Conservation (phyloP, 257 asterid genomes). For the Solanum gracilifrons region DNA sequence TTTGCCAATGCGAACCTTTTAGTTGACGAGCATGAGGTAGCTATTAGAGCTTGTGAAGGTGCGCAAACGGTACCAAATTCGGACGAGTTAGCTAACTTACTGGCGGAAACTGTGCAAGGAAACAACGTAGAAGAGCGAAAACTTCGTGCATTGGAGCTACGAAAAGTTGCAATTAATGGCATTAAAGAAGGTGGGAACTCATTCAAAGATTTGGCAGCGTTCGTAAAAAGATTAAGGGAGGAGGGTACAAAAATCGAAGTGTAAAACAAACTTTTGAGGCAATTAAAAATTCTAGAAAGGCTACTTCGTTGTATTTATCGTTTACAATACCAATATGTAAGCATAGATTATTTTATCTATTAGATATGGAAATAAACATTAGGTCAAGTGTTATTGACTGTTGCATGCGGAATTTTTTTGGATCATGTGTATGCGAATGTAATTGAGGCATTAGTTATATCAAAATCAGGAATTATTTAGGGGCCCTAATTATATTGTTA, state of each 20-base stretch:
- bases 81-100: conserved; percentile 15
- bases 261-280: not conserved
- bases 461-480: not conserved
- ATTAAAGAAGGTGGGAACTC: conserved; percentile 45
- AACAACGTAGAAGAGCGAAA: conserved; percentile 16
- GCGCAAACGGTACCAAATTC: conserved; percentile 28
- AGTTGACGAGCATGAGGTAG: conserved; percentile 48
- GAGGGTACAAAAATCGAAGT: not conserved
- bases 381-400: no score
- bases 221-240: conserved; percentile 14
- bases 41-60: conserved; percentile 55
- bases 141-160: not conserved
- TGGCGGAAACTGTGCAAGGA: conserved; percentile 23
- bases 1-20: conserved; percentile 42
- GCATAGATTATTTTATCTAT: not conserved
- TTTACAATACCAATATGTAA: not conserved
- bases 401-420: not conserved
- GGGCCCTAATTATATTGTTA: not conserved
- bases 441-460: not conserved
- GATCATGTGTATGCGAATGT: not conserved
- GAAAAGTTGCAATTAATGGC: conserved; percentile 35
- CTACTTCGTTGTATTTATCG: not conserved
- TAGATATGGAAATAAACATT: not conserved
- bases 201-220: conserved; percentile 22
- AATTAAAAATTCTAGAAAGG: not conserved